Evolutionary conservation across 495 filamentous ascomycete species (phyloP).

Genomic region (Bathelium albidoporum): DNA sequence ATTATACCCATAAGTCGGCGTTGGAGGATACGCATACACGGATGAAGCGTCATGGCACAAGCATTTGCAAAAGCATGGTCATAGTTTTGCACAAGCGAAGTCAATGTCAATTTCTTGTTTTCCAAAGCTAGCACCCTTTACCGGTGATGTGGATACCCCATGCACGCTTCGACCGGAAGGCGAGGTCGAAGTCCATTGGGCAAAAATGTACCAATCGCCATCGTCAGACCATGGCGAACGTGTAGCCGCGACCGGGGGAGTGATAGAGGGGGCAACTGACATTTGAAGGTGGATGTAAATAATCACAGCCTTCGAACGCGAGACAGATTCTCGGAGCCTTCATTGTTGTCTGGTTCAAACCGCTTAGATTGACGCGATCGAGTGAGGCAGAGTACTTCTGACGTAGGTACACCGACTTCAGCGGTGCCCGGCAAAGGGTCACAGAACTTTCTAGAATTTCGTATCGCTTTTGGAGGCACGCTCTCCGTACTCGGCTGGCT

Average conservation of each 20-base stretch:
- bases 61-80: no score
- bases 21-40: neutral
- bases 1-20: neutral
- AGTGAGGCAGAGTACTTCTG: neutral
- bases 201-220: constrained; percentile 1
- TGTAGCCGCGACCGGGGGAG: neutral
- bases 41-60: no score
- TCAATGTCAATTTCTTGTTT: neutral
- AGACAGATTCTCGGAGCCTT: neutral
- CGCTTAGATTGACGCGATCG: neutral
- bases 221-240: neutral
- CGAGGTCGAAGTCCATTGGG: neutral
- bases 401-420: neutral
- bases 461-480: neutral
- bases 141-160: neutral
- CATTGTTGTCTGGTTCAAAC: neutral
- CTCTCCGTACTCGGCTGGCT: neutral
- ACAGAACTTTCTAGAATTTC: constrained; percentile 3
- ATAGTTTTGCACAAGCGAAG: neutral
- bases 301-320: neutral
- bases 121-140: neutral
- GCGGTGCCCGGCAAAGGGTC: neutral
- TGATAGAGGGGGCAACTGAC: neutral
- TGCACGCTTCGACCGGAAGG: neutral
- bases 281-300: neutral